Evolutionary conservation across 345 rosid genomes (phyloP).

Genomic region (Chamaenerion angustifolium): DNA sequence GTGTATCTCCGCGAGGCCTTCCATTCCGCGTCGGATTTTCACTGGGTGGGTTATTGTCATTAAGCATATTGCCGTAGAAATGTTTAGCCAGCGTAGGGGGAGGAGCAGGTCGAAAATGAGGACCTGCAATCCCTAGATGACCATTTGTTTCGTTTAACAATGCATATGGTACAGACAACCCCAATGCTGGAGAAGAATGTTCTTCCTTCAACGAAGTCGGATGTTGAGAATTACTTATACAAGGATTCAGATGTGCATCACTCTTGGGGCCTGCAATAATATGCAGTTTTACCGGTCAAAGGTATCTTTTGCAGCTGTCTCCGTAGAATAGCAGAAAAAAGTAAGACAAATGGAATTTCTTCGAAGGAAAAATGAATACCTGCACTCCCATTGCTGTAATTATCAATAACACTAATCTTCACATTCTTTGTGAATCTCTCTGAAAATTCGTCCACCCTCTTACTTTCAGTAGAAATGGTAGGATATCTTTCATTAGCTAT

Average conservation of each 20-base stretch:
- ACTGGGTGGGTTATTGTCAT: conserved; percentile 35
- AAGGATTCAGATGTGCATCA: conserved; percentile 31
- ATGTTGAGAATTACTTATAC: conserved; percentile 32
- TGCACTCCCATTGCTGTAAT: conserved; percentile 44
- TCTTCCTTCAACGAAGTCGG: conserved; percentile 37
- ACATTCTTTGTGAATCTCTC: conserved; percentile 38
- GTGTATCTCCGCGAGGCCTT: conserved; percentile 49
- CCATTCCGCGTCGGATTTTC: conserved; percentile 40
- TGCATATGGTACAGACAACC: conserved; percentile 27
- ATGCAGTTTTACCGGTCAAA: conserved; percentile 5
- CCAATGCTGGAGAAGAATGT: conserved; percentile 33
- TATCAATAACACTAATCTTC: conserved; percentile 27
- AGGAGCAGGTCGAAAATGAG: conserved; percentile 29
- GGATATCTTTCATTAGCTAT: conserved; percentile 23
- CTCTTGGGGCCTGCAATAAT: conserved; percentile 32
- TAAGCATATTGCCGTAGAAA: conserved; percentile 30
- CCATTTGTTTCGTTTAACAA: conserved; percentile 41
- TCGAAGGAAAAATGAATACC: conserved; percentile 25
- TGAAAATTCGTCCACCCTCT: conserved; percentile 41
- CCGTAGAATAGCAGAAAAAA: neutral
- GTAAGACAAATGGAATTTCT: neutral
- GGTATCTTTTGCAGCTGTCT: neutral
- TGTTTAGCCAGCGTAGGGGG: conserved; percentile 29
- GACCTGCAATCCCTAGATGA: conserved; percentile 33
- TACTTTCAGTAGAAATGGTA: conserved; percentile 35